Percentiles rank a stretch among this genome's conserved stretches.
Conservation (phyloP, 1,284 basidiomycete genomes). For the Irpex sp. region DNA sequence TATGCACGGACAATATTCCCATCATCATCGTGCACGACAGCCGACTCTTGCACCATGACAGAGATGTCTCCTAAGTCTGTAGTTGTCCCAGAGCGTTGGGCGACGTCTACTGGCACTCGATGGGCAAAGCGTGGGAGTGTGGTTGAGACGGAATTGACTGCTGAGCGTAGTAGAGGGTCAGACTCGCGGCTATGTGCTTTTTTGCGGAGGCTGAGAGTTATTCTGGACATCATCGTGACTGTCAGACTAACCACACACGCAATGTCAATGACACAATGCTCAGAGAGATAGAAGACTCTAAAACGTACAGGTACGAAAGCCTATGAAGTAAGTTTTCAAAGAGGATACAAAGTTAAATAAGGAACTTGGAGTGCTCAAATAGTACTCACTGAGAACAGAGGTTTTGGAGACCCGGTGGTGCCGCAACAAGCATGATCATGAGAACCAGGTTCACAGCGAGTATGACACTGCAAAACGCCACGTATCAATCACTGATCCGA, state of each 20-base stretch:
- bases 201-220: conserved; percentile 15
- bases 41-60: conserved; percentile 9
- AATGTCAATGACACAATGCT: no score
- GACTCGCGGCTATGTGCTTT: conserved; percentile 7
- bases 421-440: conserved; percentile 45
- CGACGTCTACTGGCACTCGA: no score
- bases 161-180: background rate
- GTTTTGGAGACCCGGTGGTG: conserved; percentile 41
- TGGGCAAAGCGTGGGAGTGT: conserved; percentile 5
- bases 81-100: background rate
- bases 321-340: conserved; percentile 18
- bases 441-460: conserved; percentile 45
- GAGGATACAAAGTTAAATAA: background rate
- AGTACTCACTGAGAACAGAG: conserved; percentile 45
- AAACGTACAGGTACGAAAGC: conserved; percentile 43
- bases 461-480: conserved; percentile 43
- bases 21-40: conserved; percentile 11
- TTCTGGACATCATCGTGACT: conserved; percentile 17
- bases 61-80: background rate
- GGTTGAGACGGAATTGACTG: background rate
- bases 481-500: no score
- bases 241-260: conserved; percentile 6
- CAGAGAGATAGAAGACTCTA: background rate
- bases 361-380: background rate
- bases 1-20: background rate